Conservation (phyloP, 768 basidiomycete genomes). For the Amyloporia xantha region DNA sequence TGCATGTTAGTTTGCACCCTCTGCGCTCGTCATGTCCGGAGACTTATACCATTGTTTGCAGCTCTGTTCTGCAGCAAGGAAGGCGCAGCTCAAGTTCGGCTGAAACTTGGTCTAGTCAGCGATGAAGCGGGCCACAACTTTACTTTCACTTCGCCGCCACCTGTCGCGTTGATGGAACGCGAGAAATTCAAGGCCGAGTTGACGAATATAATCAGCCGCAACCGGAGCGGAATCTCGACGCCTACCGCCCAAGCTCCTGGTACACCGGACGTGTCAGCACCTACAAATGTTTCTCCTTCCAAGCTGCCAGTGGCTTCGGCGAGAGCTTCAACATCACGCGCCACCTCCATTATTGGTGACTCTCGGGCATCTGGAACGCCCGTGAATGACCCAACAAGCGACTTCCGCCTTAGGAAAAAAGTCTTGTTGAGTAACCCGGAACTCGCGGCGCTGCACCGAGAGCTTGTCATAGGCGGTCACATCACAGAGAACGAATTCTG, state of each 20-base stretch:
- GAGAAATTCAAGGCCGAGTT: conserved; percentile 80
- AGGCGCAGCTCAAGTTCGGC: conserved; percentile 68
- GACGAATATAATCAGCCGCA: conserved; percentile 69
- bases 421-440: conserved; percentile 76
- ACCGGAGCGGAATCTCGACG: conserved; percentile 36
- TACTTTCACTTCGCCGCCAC: conserved; percentile 64
- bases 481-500: conserved; percentile 95
- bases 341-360: conserved; percentile 44
- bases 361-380: conserved; percentile 43
- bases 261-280: conserved; percentile 25
- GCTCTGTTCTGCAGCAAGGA: conserved; percentile 86
- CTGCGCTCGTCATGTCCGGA: too few species aligned
- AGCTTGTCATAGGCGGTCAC: conserved; percentile 78
- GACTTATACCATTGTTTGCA: conserved; percentile 20
- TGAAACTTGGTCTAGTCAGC: conserved; percentile 64
- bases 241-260: conserved; percentile 13
- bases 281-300: conserved; percentile 14
- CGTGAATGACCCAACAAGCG: conserved; percentile 50
- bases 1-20: conserved; percentile 49
- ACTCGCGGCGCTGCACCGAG: conserved; percentile 74
- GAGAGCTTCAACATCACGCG: conserved; percentile 50
- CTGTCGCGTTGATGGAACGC: conserved; percentile 61
- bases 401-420: conserved; percentile 71
- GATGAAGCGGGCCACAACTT: conserved; percentile 79
- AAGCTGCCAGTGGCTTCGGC: conserved; percentile 28